Conservation (phyloP, 208 protist genomes). For the Trypanosoma mega region DNA sequence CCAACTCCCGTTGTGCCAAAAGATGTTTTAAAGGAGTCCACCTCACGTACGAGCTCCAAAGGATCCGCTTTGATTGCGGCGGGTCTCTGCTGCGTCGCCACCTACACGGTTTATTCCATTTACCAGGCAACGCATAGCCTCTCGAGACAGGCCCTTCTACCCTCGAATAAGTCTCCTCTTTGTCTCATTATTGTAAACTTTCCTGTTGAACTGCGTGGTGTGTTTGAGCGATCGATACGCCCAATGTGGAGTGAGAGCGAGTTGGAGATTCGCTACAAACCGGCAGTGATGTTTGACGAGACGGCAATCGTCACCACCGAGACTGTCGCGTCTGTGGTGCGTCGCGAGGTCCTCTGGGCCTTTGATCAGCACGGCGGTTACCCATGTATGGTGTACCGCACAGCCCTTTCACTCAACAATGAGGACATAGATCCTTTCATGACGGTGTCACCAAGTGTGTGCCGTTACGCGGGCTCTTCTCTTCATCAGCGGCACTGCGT, state of each 20-base stretch:
- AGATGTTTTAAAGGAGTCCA: not conserved
- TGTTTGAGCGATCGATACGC: slow-evolving; percentile 26
- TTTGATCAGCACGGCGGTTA: slow-evolving; percentile 34
- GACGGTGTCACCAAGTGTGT: no score
- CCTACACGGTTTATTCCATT: slow-evolving; percentile 30
- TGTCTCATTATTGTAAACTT: slow-evolving; percentile 66
- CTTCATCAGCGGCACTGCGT: slow-evolving; percentile 63
- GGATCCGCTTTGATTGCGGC: slow-evolving; percentile 24
- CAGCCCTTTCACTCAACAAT: slow-evolving; percentile 39
- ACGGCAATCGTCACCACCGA: slow-evolving; percentile 25
- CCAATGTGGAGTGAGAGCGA: slow-evolving; percentile 32
- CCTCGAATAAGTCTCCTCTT: not conserved
- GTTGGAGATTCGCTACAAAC: slow-evolving; percentile 32
- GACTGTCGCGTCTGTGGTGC: slow-evolving; percentile 33
- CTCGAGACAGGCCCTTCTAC: not conserved
- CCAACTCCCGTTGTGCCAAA: no score
- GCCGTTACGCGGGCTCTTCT: no score
- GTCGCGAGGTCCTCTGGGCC: slow-evolving; percentile 42
- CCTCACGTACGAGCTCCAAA: no score
- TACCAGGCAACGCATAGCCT: slow-evolving; percentile 18
- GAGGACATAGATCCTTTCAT: slow-evolving; percentile 44
- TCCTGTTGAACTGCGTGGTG: slow-evolving; percentile 17
- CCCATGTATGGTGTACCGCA: slow-evolving; percentile 49
- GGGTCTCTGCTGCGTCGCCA: slow-evolving; percentile 34
- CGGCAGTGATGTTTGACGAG: slow-evolving; percentile 72